Percentiles rank a stretch among this genome's conserved stretches.
Evolutionary conservation across 257 asterid genomes (phyloP).

Genomic region (Nicotiana noctiflora): DNA sequence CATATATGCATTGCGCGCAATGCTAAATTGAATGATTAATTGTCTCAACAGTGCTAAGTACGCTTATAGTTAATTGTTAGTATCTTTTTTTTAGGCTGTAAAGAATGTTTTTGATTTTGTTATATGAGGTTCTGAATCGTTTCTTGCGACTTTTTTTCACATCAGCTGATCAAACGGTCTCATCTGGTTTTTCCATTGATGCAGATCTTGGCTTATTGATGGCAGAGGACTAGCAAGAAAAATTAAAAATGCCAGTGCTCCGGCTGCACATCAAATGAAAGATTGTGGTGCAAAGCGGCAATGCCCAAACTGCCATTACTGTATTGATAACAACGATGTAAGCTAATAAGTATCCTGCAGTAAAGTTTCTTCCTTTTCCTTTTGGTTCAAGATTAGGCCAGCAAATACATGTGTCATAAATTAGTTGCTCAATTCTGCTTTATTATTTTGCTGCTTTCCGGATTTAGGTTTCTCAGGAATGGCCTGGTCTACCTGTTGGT

Average conservation of each 20-base stretch:
- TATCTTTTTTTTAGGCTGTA: not conserved
- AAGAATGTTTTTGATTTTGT: not conserved
- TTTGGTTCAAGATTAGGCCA: not conserved
- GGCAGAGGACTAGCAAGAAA: constrained; percentile 63
- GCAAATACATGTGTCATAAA: not conserved
- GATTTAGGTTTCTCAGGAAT: constrained; percentile 49
- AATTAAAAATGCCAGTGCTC: constrained; percentile 62
- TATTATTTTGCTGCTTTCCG: not conserved
- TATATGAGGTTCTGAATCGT: not conserved
- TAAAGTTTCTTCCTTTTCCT: not conserved
- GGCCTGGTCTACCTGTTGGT: constrained; percentile 88
- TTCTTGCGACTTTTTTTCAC: not conserved
- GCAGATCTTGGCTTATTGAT: constrained; percentile 74
- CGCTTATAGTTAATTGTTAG: not conserved
- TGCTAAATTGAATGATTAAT: not conserved
- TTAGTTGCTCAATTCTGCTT: not conserved
- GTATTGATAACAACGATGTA: constrained; percentile 65
- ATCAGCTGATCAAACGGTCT: not conserved
- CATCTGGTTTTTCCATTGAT: not conserved
- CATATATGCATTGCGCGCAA: too few relatives aligned
- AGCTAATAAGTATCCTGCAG: constrained; percentile 14
- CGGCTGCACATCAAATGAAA: constrained; percentile 39
- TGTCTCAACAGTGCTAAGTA: not conserved
- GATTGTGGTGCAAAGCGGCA: constrained; percentile 60
- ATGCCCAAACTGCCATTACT: constrained; percentile 62